Conservation (phyloP, 306 rosid genomes). For the Cucumis cinereus region DNA sequence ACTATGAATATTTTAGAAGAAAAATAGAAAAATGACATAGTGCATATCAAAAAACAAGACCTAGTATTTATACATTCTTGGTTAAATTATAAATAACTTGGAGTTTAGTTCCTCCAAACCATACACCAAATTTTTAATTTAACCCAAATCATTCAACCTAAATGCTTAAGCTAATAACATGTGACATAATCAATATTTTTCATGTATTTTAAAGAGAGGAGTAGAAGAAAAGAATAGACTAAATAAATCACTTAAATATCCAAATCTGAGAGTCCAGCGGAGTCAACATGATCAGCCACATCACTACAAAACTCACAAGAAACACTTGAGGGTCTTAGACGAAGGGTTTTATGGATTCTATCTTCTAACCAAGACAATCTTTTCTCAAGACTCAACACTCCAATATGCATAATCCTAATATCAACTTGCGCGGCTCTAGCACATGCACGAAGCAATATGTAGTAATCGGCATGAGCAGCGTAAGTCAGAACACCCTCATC, state of each 20-base stretch:
- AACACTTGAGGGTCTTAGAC: slow-evolving; percentile 23
- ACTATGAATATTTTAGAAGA: no score
- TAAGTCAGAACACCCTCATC: slow-evolving; percentile 48
- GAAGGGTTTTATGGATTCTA: slow-evolving; percentile 33
- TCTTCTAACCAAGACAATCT: slow-evolving; percentile 66
- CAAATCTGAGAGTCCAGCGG: slow-evolving; percentile 11
- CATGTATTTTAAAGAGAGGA: not conserved
- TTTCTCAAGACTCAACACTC: slow-evolving; percentile 61
- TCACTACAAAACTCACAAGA: slow-evolving; percentile 53
- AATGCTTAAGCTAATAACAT: no score
- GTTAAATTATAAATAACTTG: no score
- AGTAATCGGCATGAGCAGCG: slow-evolving; percentile 82
- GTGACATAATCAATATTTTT: not conserved
- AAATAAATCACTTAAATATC: not conserved
- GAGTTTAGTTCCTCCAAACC: no score
- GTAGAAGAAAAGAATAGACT: not conserved
- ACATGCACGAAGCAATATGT: slow-evolving; percentile 69
- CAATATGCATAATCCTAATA: slow-evolving; percentile 56
- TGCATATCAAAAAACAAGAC: no score
- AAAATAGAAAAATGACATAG: no score
- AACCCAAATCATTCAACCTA: no score
- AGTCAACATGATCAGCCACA: slow-evolving; percentile 16
- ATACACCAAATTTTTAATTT: no score
- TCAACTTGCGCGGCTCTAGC: slow-evolving; percentile 63
- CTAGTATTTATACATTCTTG: no score